Evolutionary conservation across 441 rosid genomes (phyloP), one percentile per base, ranked within the genome.

Genomic region (Cnidoscolus chayamansa): DNA sequence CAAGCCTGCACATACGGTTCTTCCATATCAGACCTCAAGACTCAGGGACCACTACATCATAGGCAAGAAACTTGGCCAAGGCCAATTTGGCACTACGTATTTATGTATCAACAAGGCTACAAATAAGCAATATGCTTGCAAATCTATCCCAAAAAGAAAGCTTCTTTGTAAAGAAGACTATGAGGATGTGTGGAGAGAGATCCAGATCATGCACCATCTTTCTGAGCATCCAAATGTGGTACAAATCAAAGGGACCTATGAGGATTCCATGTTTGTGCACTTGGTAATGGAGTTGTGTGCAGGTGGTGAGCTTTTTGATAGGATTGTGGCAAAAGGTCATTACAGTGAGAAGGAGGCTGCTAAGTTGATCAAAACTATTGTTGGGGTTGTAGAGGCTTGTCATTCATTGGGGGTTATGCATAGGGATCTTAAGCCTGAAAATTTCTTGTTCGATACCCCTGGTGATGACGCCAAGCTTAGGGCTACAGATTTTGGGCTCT

Each of bases 371-470:
- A 88, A 88, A 76, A 90, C 91, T 0, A 89, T 90, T 77, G 93
- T 92, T 65, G 84, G 84, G 0, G 97, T 92, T 0, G 92, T 90
- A 10, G 90, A 92, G 76, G 84, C 85, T 67, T 92, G 97, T 50
- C 98, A 92, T 74, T 90, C 95, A 75, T 84, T 92, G 69, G 97
- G 98, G 9, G 98, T 90, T 58, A 80, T 92, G 86, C 97, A 92
- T 76, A 85, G 96, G 74, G 96, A 90, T 81, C 90, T 92, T 63
- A 92, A 92, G 76, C 98, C 97, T 67, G 97, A 93, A 84, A 90
- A 93, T 77, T 91, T 93, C 84, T 86, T 93, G 89, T 93, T 93
- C 66, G 73, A 84, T 82, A 81, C 76, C 74, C 73, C 79, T 51
- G 87, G 73, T 63, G 96, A 91, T 51, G 96, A 88, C 74, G 84